Percentiles rank a stretch among this genome's conserved stretches.
Conservation (phyloP, 371 early-diverging fungal genomes). For the Mucor racemosus region DNA sequence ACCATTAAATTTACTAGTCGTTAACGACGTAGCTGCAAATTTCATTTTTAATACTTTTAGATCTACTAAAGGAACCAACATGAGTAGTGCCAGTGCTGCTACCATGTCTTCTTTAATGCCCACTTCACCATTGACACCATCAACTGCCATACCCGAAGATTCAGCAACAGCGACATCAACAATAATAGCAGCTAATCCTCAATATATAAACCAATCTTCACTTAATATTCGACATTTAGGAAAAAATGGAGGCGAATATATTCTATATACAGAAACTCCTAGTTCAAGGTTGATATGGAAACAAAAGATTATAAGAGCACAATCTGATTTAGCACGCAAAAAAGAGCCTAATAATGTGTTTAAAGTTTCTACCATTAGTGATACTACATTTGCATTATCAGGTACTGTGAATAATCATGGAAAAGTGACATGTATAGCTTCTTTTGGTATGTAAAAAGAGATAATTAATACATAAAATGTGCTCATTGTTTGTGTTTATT, state of each 20-base stretch:
- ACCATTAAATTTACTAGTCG: conserved; percentile 52
- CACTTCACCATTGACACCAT: neutral
- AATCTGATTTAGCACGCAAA: neutral
- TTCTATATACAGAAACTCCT: conserved; percentile 13
- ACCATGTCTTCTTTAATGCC: conserved; percentile 1
- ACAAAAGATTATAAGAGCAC: conserved; percentile 12
- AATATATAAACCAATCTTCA: conserved; percentile 11
- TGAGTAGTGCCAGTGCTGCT: neutral
- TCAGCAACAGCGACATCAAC: neutral
- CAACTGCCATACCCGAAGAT: neutral
- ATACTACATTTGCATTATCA: neutral
- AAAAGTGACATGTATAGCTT: conserved; percentile 64
- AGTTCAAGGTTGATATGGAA: conserved; percentile 12
- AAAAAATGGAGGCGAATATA: conserved; percentile 13
- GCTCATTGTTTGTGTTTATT: neutral
- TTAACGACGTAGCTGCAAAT: conserved; percentile 34
- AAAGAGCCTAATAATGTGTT: neutral
- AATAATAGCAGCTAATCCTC: neutral
- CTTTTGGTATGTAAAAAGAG: conserved; percentile 30
- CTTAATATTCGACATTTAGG: conserved; percentile 17
- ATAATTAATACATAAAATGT: neutral
- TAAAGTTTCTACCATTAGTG: conserved; percentile 9
- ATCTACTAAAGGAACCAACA: neutral
- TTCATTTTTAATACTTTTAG: conserved; percentile 19
- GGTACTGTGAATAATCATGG: conserved; percentile 4